phyloP scores from a whole-genome alignment of 2,329 filamentous ascomycete genomes.

The Hypoxylon sp. region DNA sequence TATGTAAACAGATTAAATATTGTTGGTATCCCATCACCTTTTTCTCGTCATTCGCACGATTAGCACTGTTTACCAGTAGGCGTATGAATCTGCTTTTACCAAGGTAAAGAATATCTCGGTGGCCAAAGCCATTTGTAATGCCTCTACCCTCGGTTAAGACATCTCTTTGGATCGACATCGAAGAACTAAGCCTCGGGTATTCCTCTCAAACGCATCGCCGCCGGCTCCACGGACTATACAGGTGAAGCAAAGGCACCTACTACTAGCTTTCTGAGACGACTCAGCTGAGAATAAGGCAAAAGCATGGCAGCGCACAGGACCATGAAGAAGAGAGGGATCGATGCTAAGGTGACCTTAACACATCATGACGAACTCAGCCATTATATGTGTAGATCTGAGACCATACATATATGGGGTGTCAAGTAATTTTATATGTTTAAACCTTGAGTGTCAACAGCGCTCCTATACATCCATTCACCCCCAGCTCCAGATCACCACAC shows the following conservation, averaged over 20 bases:
- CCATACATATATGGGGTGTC: background rate
- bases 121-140: background rate
- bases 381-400: constrained; percentile 37
- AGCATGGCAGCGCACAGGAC: background rate
- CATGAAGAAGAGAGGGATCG: constrained; percentile 20
- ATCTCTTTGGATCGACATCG: background rate
- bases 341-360: constrained; percentile 47
- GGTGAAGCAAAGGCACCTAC: too few relatives aligned
- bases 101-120: background rate
- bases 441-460: too few relatives aligned
- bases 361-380: constrained; percentile 50
- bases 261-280: too few relatives aligned
- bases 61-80: background rate
- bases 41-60: background rate
- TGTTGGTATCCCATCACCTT: background rate
- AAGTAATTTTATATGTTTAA: too few relatives aligned
- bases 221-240: too few relatives aligned
- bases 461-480: too few relatives aligned
- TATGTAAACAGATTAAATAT: background rate
- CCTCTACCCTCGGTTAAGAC: background rate
- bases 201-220: too few relatives aligned
- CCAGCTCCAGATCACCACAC: constrained; percentile 38
- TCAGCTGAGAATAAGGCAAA: background rate
- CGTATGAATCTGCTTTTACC: background rate
- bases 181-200: background rate